Evolutionary conservation across 805 yeast genomes (phyloP), one percentile per base, ranked within the genome.

Genomic region (Ogataea paraovalis): DNA sequence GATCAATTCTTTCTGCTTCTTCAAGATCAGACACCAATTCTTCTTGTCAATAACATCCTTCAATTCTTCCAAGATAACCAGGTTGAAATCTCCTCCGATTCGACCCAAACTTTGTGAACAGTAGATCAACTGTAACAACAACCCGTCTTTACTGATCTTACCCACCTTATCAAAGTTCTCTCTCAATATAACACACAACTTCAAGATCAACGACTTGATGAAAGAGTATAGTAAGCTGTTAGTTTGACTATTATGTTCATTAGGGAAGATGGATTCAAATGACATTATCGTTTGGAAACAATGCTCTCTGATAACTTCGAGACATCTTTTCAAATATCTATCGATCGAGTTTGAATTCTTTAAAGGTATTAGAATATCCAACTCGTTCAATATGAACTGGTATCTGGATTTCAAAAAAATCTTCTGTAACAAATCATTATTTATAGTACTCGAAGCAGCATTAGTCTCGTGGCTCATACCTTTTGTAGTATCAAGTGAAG

Each of bases 301-400:
- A 56, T 80, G 85, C 62, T 91, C 97, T 61, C 99, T 75, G 48
- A 88, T 80, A 3, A 87, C 80, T 63, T 94, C 98, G 34, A 92
- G 76, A 55, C 80, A 84, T 53, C 96, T 72, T 56, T 89, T 90
- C 47, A 91, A 68, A 59, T 81, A 87, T 43, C 82, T 78, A 47
- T 81, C 80, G 36, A 71, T 66, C 3, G 79, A 67, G 42, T 75
- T 76, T 45, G 75, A 72, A 42, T 75, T 71, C 45, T 74, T 70
- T 44, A 86, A 69, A 0, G 89, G 90, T 19, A 58, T 60, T 47
- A 84, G 70, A 14, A 81, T 73, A 2, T 76, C 72, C 42, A 85
- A 64, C 59, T 87, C 94, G 40, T 70, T 70, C 42, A 74, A 65
- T 42, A 91, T 81, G 65, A 84, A 87, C 47, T 79, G 80, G 65